Evolutionary conservation across 768 basidiomycete species (phyloP).

Genomic region (Hebeloma cylindrosporum): DNA sequence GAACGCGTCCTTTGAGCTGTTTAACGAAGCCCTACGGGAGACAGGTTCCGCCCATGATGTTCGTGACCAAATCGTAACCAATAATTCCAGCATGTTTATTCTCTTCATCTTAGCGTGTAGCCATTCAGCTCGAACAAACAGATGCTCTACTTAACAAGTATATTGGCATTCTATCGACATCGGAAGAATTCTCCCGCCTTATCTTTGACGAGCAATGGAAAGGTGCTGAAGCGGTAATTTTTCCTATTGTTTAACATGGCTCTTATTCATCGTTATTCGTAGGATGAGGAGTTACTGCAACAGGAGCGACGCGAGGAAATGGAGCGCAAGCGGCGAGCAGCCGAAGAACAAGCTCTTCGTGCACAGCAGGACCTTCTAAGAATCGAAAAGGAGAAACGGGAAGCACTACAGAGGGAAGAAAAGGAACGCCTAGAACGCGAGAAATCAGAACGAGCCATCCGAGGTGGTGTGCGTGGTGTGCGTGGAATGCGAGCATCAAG

Average conservation of each 20-base stretch:
- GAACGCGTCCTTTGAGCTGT: slow-evolving; percentile 65
- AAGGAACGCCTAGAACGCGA: slow-evolving; percentile 45
- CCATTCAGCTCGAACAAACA: slow-evolving; percentile 66
- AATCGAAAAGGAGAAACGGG: slow-evolving; percentile 43
- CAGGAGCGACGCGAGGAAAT: slow-evolving; percentile 42
- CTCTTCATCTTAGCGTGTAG: slow-evolving; percentile 50
- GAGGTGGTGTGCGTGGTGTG: slow-evolving; percentile 68
- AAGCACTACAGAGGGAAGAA: slow-evolving; percentile 43
- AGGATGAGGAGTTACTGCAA: slow-evolving; percentile 64
- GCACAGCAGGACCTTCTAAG: slow-evolving; percentile 55
- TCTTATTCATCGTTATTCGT: slow-evolving; percentile 1
- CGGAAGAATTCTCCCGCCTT: slow-evolving; percentile 64
- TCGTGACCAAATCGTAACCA: slow-evolving; percentile 17
- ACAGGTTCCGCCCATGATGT: slow-evolving; percentile 74
- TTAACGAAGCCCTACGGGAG: slow-evolving; percentile 65
- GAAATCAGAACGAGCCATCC: slow-evolving; percentile 38
- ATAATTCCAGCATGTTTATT: not conserved
- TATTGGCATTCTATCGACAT: slow-evolving; percentile 63
- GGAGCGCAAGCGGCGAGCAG: slow-evolving; percentile 35
- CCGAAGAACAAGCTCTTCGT: slow-evolving; percentile 44
- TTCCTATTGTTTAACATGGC: not conserved
- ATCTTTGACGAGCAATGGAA: slow-evolving; percentile 78
- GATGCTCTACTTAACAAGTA: slow-evolving; percentile 77
- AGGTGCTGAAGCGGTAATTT: slow-evolving; percentile 68
- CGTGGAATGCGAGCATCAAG: slow-evolving; percentile 69